phyloP scores from a whole-genome alignment of 495 filamentous ascomycete genomes.

The Aspergillus incahuasiensis region DNA sequence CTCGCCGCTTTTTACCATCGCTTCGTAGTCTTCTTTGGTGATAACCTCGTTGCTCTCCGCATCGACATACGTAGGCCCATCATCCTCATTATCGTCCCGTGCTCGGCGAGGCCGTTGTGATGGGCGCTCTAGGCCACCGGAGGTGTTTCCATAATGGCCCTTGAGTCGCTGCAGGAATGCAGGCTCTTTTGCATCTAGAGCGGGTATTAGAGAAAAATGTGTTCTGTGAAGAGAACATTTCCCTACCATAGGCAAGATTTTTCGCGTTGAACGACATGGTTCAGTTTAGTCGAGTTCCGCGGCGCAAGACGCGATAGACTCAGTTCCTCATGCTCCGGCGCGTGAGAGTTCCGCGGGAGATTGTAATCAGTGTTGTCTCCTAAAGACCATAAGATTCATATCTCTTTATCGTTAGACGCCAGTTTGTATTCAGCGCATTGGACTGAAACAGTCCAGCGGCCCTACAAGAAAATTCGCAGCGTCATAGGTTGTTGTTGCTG shows the following conservation, averaged over 20 bases:
- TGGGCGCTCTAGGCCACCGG: conserved; percentile 40
- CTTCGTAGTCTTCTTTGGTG: conserved; percentile 45
- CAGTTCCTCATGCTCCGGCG: conserved; percentile 1
- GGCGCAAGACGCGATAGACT: background rate
- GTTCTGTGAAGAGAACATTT: background rate
- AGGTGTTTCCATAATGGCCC: conserved; percentile 35
- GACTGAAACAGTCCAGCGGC: background rate
- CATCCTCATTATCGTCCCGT: conserved; percentile 37
- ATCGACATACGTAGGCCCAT: conserved; percentile 47
- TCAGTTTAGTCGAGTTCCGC: background rate
- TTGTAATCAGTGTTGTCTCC: background rate
- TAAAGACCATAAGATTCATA: background rate
- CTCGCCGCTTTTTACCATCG: conserved; percentile 27
- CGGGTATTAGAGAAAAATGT: background rate
- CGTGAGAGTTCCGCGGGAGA: background rate
- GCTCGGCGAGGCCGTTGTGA: conserved; percentile 34
- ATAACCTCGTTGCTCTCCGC: conserved; percentile 46
- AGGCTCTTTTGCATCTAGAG: conserved; percentile 43
- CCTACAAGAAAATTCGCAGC: background rate
- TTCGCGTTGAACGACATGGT: conserved; percentile 46
- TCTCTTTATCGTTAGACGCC: too few relatives aligned
- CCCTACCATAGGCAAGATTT: conserved; percentile 44
- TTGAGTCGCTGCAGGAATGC: conserved; percentile 45
- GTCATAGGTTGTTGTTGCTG: background rate
- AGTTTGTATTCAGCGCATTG: background rate